Conservation (phyloP, 2,329 filamentous ascomycete species). For the Fusarium sp. region DNA sequence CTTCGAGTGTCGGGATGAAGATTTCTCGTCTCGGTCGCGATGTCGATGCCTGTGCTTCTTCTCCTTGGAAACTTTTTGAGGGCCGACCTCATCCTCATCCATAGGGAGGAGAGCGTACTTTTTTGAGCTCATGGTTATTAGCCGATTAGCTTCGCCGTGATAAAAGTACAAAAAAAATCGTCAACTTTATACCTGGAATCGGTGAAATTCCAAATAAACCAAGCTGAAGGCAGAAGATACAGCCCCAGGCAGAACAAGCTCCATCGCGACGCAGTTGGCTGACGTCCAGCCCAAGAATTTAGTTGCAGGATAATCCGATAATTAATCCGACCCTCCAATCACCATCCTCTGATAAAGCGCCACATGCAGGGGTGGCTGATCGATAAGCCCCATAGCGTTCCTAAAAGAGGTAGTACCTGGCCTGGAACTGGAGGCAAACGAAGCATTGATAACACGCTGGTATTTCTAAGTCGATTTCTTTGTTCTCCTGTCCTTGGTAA, state of each 20-base stretch:
- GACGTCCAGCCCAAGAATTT: conserved; percentile 13
- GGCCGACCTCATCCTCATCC: conserved; percentile 72
- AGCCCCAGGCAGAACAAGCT: conserved; percentile 22
- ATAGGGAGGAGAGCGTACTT: conserved; percentile 76
- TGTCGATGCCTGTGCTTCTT: conserved; percentile 60
- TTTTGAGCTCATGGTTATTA: conserved; percentile 63
- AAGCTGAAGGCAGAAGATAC: conserved; percentile 2
- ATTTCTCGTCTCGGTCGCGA: conserved; percentile 50
- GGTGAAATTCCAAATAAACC: neutral
- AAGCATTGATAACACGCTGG: conserved; percentile 53
- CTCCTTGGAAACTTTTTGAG: conserved; percentile 63
- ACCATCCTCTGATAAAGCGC: conserved; percentile 33
- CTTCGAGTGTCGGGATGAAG: conserved; percentile 42
- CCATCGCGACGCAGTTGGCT: conserved; percentile 13
- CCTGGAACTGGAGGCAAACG: neutral
- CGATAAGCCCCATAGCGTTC: conserved; percentile 33
- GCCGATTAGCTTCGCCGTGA: neutral
- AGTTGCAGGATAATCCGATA: conserved; percentile 38
- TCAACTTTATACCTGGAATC: neutral
- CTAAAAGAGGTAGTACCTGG: conserved; percentile 29
- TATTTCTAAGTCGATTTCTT: conserved; percentile 38
- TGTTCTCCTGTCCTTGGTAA: conserved; percentile 11
- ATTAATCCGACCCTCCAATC: conserved; percentile 40
- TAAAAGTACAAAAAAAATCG: neutral
- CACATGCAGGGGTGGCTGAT: conserved; percentile 15